Evolutionary conservation across 176 grass and related monocot species (phyloP).

Genomic region (Phoenix roebelenii): DNA sequence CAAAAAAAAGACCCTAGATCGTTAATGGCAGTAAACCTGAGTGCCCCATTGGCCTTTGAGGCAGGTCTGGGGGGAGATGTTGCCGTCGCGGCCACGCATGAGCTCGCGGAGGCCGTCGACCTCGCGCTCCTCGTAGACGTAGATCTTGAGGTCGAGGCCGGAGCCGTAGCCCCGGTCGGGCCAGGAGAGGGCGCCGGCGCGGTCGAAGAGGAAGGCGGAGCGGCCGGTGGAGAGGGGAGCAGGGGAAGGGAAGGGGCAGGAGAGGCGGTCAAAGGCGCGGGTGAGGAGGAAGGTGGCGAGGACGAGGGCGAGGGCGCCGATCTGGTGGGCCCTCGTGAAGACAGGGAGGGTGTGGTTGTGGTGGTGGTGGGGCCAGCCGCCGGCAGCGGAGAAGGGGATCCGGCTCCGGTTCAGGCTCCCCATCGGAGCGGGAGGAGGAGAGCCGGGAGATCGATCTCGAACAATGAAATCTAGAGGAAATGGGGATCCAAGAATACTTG

Average conservation of each 20-base stretch:
- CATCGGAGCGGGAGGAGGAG: no score
- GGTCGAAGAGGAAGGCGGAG: neutral
- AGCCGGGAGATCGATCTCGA: no score
- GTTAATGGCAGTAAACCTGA: slow-evolving; percentile 27
- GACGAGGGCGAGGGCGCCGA: slow-evolving; percentile 47
- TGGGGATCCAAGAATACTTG: no score
- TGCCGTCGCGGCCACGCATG: slow-evolving; percentile 49
- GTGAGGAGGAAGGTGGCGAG: slow-evolving; percentile 68
- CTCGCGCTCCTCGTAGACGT: slow-evolving; percentile 74
- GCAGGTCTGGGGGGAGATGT: slow-evolving; percentile 48
- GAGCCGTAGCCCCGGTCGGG: slow-evolving; percentile 28
- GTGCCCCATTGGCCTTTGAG: slow-evolving; percentile 97
- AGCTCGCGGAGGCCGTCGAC: slow-evolving; percentile 58
- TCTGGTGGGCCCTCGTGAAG: slow-evolving; percentile 50
- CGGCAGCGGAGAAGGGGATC: slow-evolving; percentile 6
- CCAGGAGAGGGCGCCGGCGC: slow-evolving; percentile 5
- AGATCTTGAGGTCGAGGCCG: slow-evolving; percentile 47
- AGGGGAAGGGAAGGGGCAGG: slow-evolving; percentile 2
- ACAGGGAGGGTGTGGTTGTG: slow-evolving; percentile 1
- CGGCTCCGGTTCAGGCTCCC: slow-evolving; percentile 3
- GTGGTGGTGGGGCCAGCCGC: slow-evolving; percentile 4
- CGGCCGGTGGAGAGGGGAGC: neutral
- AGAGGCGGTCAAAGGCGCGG: slow-evolving; percentile 48
- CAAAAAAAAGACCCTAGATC: no score
- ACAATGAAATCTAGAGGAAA: no score